Evolutionary conservation across 129 eudicot genomes (phyloP).

Genomic region (Flaveria brownii): DNA sequence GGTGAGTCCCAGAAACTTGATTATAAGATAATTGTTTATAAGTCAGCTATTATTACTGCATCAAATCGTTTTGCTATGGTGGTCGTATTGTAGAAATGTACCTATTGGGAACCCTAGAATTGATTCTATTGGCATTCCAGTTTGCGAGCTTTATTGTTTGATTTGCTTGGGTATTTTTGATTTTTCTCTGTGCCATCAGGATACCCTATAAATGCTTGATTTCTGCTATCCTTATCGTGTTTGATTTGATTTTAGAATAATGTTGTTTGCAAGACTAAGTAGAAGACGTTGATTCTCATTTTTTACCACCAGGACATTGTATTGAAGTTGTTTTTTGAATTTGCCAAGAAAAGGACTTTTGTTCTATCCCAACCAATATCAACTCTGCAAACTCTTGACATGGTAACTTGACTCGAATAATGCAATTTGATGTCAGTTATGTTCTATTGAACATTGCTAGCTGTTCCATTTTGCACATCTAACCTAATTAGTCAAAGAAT

Average conservation of each 20-base stretch:
- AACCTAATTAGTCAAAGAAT: conserved; percentile 11
- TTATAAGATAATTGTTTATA: too few relatives aligned
- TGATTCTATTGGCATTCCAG: neutral
- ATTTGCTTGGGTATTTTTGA: neutral
- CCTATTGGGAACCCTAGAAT: neutral
- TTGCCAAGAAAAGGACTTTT: neutral
- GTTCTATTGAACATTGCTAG: conserved; percentile 2
- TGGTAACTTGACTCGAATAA: conserved; percentile 5
- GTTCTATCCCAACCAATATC: neutral
- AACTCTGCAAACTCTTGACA: conserved; percentile 13
- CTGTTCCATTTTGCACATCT: neutral
- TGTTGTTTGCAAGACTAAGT: neutral
- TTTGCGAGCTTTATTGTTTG: neutral
- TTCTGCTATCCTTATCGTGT: too few relatives aligned
- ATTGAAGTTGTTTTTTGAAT: neutral
- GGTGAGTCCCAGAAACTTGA: too few relatives aligned
- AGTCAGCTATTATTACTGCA: too few relatives aligned
- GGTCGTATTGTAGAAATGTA: neutral
- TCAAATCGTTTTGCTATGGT: neutral
- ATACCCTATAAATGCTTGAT: neutral
- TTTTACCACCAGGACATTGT: neutral
- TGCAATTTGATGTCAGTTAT: conserved; percentile 11
- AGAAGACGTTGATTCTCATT: neutral
- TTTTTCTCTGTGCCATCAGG: too few relatives aligned
- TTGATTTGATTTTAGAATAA: too few relatives aligned